Evolutionary conservation across 2,329 filamentous ascomycete species (phyloP).

Genomic region (Zelopaecilomyces penicillatus): DNA sequence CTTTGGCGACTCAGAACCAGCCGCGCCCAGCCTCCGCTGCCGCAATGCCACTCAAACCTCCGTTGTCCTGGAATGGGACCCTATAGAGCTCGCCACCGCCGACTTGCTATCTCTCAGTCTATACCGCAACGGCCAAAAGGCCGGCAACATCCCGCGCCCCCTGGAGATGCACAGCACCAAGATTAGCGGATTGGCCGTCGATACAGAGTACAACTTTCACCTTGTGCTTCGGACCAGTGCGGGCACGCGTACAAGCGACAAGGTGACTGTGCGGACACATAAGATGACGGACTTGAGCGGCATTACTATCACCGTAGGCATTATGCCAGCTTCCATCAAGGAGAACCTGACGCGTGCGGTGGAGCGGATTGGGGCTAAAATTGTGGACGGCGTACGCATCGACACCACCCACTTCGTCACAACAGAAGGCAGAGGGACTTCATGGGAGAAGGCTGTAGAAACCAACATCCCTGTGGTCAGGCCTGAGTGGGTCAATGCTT

Average conservation of each 20-base stretch:
- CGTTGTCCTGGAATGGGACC: conserved; percentile 96
- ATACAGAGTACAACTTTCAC: conserved; percentile 93
- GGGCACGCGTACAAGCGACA: conserved; percentile 77
- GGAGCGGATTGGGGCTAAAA: conserved; percentile 83
- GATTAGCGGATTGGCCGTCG: conserved; percentile 91
- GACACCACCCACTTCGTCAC: conserved; percentile 99
- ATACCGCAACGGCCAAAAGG: conserved; percentile 94
- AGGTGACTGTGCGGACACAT: conserved; percentile 80
- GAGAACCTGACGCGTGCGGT: conserved; percentile 69
- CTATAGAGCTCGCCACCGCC: conserved; percentile 84
- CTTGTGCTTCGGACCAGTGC: conserved; percentile 84
- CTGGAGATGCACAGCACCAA: conserved; percentile 89
- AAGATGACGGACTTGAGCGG: conserved; percentile 98
- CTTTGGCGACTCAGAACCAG: conserved; percentile 74
- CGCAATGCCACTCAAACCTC: conserved; percentile 98
- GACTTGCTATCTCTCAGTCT: conserved; percentile 82
- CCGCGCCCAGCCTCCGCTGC: conserved; percentile 72
- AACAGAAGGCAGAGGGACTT: conserved; percentile 78
- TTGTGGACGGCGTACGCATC: conserved; percentile 83
- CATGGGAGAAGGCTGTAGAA: conserved; percentile 95
- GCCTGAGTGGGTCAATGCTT: conserved; percentile 96
- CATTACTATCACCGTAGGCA: conserved; percentile 86
- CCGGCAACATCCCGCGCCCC: conserved; percentile 84
- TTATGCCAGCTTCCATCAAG: conserved; percentile 64
- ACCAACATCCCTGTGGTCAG: conserved; percentile 97